Base-by-base conservation (phyloP, 2,329 filamentous ascomycete species). In the Boeremia lycopersici region DNA sequence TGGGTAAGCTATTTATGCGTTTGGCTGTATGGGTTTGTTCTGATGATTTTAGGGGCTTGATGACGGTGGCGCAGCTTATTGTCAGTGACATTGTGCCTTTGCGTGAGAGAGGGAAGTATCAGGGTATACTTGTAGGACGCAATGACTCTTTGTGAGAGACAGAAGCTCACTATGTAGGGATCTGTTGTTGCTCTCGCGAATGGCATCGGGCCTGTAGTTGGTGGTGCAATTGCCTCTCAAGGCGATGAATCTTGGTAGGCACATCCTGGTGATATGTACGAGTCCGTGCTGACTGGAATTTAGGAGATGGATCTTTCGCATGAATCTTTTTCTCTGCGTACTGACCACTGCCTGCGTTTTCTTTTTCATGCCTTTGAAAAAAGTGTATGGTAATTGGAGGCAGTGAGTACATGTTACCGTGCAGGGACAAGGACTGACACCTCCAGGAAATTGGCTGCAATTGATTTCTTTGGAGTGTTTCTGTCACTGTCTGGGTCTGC, bases 401-500 rank as follows among this genome's bases (percentile, higher is more conserved):
- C 81, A 41, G 63, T 84, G 8, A 51, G 66, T 56, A 26, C 8
- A 0, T 26, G 6, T 2, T 9, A 4, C 10, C n/a, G 13, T 1
- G 10, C 4, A 9, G 8, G 4, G 6, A 12, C 13, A 10, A 10
- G n/a, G 13, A 9, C 56, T 65, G 31, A 63, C 5, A n/a, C 11
- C 2, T 15, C 6, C 19, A 65, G 63, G 8, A 65, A 65, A 47
- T 6, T 63, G 26, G 52, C 53, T 19, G 63, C 81, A 38, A 85
- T 89, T 47, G 86, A 89, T 68, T 86, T 82, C 59, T 79, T 76
- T 30, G 86, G 86, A 1, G 75, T 84, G 0, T 57, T 86, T 9
- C 77, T 81, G 2, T 82, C 81, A 4, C 83, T 84, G 0, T 72
- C 81, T n/a, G 62, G 65, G 0, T 80, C 81, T 10, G 83, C 81